A percentile compares a stretch with the other conserved stretches of the same genome.
Evolutionary conservation across 2,329 filamentous ascomycete genomes (phyloP).

Genomic region (Nakataea oryzae): DNA sequence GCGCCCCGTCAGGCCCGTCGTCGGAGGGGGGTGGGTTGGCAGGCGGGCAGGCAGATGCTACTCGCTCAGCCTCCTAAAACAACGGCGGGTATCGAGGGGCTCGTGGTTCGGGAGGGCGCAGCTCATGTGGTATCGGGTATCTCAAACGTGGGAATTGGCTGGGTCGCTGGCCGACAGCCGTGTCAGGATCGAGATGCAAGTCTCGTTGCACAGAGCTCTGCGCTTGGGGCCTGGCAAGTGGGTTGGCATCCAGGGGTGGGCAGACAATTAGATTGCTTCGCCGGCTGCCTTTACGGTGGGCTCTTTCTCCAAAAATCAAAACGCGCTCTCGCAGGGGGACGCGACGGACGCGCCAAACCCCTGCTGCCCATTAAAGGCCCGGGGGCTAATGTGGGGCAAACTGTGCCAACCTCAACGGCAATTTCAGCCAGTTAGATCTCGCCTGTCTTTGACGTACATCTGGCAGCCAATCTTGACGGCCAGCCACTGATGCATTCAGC

Average conservation of each 20-base stretch:
- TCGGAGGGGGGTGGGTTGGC: neutral
- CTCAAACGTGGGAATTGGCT: neutral
- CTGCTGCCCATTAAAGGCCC: neutral
- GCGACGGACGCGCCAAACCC: neutral
- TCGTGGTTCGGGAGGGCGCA: neutral
- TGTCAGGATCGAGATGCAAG: neutral
- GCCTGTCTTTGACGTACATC: no score
- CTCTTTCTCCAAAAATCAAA: neutral
- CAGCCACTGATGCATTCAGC: no score
- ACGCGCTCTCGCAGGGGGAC: neutral
- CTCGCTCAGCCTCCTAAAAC: neutral
- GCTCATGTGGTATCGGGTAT: neutral
- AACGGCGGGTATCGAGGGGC: neutral
- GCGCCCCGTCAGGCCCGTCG: neutral
- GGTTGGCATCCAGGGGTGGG: neutral
- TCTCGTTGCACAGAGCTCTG: neutral
- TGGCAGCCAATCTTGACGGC: no score
- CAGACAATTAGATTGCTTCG: neutral
- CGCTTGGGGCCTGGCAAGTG: neutral
- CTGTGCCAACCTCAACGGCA: neutral
- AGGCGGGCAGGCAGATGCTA: neutral
- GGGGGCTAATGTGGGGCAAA: neutral
- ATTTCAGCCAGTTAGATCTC: neutral
- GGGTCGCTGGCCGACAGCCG: neutral
- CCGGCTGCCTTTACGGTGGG: no score